phyloP scores from a whole-genome alignment of 2,329 filamentous ascomycete species.

The Apiospora rasikravindrae region DNA sequence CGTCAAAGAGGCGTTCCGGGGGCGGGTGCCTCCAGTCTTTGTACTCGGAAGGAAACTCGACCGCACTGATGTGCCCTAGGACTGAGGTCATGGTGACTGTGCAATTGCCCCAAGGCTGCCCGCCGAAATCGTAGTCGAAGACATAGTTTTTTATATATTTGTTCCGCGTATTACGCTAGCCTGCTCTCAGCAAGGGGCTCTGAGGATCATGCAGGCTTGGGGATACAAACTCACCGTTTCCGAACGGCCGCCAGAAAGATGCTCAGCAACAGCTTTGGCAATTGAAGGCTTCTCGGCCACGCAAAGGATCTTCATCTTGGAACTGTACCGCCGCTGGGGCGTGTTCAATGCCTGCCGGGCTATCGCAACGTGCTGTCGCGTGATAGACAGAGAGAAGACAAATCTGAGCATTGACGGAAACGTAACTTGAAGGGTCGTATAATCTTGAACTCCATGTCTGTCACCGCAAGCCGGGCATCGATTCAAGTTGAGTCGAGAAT shows the following conservation, averaged over 20 bases:
- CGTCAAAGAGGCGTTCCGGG: slow-evolving; percentile 80
- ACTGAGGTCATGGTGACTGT: slow-evolving; percentile 94
- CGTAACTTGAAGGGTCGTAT: neutral
- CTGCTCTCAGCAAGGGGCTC: slow-evolving; percentile 24
- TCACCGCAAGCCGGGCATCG: neutral
- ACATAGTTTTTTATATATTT: slow-evolving; percentile 92
- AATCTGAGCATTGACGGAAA: neutral
- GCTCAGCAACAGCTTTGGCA: slow-evolving; percentile 78
- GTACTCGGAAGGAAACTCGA: slow-evolving; percentile 77
- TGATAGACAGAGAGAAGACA: neutral
- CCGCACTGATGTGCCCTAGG: slow-evolving; percentile 81
- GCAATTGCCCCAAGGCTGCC: slow-evolving; percentile 74
- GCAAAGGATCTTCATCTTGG: slow-evolving; percentile 57
- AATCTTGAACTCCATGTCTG: neutral
- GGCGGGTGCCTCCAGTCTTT: slow-evolving; percentile 82
- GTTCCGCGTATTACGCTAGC: slow-evolving; percentile 70
- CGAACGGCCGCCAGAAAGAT: slow-evolving; percentile 79
- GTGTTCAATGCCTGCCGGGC: neutral
- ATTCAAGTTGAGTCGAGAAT: neutral
- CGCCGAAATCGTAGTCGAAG: slow-evolving; percentile 87
- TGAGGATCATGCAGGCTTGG: slow-evolving; percentile 16
- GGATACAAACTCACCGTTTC: slow-evolving; percentile 64
- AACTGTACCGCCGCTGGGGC: slow-evolving; percentile 27
- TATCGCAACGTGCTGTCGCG: neutral
- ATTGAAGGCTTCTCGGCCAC: slow-evolving; percentile 53